A percentile compares a stretch with the other conserved stretches of the same genome.
phyloP scores from a whole-genome alignment of 306 rosid genomes.

The Pyrus communis region DNA sequence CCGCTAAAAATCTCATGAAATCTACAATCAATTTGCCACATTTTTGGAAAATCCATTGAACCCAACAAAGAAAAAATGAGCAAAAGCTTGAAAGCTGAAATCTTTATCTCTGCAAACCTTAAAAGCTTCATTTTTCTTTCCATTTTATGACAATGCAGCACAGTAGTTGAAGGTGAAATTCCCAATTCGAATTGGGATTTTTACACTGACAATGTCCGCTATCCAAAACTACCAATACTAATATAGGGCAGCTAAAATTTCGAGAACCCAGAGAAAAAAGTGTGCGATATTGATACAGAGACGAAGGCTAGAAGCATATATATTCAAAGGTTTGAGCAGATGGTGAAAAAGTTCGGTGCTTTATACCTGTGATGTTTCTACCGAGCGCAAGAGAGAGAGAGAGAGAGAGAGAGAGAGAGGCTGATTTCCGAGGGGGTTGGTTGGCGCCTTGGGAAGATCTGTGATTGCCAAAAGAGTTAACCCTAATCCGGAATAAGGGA shows the following conservation, averaged over 20 bases:
- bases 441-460: slow-evolving; percentile 33
- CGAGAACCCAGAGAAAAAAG: background rate
- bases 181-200: background rate
- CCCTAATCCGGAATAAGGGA: slow-evolving; percentile 63
- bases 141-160: background rate
- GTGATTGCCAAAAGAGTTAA: slow-evolving; percentile 27
- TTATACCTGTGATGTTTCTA: slow-evolving; percentile 11
- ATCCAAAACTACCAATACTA: no score
- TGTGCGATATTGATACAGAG: background rate
- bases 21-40: background rate
- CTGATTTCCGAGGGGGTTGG: slow-evolving; percentile 13
- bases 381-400: background rate
- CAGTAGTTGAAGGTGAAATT: background rate
- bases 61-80: background rate
- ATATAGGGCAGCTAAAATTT: background rate
- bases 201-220: background rate
- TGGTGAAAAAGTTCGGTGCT: slow-evolving; percentile 10
- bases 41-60: background rate
- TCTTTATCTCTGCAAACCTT: background rate
- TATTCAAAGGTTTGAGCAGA: background rate
- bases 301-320: no score
- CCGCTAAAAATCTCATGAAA: background rate
- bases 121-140: background rate
- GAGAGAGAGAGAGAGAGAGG: background rate
- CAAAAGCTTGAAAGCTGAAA: background rate